Percentiles rank a stretch among this genome's conserved stretches.
phyloP scores from a whole-genome alignment of 345 rosid genomes.

The Eucalyptus polyanthemos region DNA sequence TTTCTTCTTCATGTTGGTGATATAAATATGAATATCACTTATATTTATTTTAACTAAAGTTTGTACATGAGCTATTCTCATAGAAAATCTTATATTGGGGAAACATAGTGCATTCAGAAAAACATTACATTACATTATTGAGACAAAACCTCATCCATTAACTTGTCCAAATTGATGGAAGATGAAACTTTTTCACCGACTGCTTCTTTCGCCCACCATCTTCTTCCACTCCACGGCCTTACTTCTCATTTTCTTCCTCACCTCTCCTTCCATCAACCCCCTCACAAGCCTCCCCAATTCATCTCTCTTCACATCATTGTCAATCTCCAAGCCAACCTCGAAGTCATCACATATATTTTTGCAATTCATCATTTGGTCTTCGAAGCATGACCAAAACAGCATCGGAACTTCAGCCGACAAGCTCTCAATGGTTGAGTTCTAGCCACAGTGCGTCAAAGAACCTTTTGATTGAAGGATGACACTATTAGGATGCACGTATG shows the following conservation, averaged over 20 bases:
- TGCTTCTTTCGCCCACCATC: too few relatives aligned
- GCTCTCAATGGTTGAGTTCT: constrained; percentile 9
- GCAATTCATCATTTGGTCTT: constrained; percentile 4
- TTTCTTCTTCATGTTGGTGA: too few relatives aligned
- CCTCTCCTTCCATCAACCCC: neutral
- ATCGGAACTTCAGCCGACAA: neutral
- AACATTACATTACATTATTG: too few relatives aligned
- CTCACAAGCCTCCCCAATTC: neutral
- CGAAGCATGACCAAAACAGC: constrained; percentile 3
- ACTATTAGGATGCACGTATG: too few relatives aligned
- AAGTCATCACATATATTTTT: constrained; percentile 12
- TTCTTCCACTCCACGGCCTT: neutral
- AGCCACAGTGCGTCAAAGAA: constrained; percentile 3
- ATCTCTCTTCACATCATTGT: constrained; percentile 11
- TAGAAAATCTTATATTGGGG: too few relatives aligned
- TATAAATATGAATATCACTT: too few relatives aligned
- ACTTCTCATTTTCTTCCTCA: neutral
- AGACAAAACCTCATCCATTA: too few relatives aligned
- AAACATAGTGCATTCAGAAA: too few relatives aligned
- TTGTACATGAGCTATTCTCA: too few relatives aligned
- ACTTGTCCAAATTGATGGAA: too few relatives aligned
- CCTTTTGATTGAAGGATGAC: neutral
- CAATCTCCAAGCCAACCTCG: constrained; percentile 5
- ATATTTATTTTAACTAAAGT: too few relatives aligned
- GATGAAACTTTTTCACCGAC: too few relatives aligned